phyloP scores from a whole-genome alignment of 495 filamentous ascomycete genomes.

The Xylaria grammica region DNA sequence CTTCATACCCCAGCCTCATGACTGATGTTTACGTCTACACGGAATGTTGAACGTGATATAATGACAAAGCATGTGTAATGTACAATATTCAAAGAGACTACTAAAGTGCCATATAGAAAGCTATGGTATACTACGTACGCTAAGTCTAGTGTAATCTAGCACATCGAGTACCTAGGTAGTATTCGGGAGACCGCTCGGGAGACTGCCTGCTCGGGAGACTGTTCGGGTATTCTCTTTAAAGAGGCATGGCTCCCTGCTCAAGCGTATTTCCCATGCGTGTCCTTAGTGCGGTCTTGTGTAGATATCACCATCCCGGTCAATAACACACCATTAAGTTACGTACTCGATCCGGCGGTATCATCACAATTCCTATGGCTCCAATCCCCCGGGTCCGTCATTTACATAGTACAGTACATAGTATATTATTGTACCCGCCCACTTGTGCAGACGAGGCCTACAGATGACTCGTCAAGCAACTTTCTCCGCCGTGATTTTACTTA shows the following conservation, averaged over 20 bases:
- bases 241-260: slow-evolving; percentile 11
- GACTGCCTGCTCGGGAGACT: too few relatives aligned
- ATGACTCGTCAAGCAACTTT: slow-evolving; percentile 16
- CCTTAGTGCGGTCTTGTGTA: slow-evolving; percentile 6
- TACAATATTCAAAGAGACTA: slow-evolving; percentile 11
- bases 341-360: slow-evolving; percentile 18
- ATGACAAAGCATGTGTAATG: slow-evolving; percentile 22
- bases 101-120: too few relatives aligned
- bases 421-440: slow-evolving; percentile 10
- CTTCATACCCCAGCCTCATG: neutral
- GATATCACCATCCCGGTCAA: slow-evolving; percentile 9
- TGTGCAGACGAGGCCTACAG: slow-evolving; percentile 19
- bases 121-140: neutral
- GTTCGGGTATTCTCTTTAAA: slow-evolving; percentile 7
- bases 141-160: neutral
- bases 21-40: slow-evolving; percentile 14
- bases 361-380: slow-evolving; percentile 19
- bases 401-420: too few relatives aligned
- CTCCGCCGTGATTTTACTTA: slow-evolving; percentile 10
- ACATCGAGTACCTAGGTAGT: neutral
- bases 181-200: too few relatives aligned
- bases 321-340: slow-evolving; percentile 4
- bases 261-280: slow-evolving; percentile 7
- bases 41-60: neutral
- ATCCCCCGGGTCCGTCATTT: slow-evolving; percentile 23